These are phyloP conservation scores for Closterium sp. DNA, from an alignment of 139 green algal species.

Conservation along the genomic window DNA sequence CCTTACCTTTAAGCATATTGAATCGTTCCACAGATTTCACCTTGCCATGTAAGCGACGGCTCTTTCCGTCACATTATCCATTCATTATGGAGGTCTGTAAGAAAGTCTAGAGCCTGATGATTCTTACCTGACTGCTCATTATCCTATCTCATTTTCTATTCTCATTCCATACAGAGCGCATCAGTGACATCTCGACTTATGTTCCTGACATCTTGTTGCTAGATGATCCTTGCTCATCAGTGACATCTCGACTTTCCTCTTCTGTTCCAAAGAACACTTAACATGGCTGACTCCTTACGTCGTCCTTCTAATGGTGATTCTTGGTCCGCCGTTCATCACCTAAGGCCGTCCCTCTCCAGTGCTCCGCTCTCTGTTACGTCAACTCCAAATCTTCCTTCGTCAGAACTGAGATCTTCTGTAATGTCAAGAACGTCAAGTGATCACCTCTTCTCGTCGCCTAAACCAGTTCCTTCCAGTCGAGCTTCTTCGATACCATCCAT, in stretches of 20 bases:
- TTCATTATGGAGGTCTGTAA: no score
- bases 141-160: neutral
- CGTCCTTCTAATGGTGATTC: neutral
- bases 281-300: neutral
- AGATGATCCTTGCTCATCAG: neutral
- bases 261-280: neutral
- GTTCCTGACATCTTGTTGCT: neutral
- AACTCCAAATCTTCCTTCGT: neutral
- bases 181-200: no score
- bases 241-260: neutral
- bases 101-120: no score
- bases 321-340: neutral
- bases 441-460: neutral
- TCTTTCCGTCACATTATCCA: no score
- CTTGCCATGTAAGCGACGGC: no score
- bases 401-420: neutral
- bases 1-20: no score
- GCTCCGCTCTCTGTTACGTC: neutral
- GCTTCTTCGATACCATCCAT: neutral
- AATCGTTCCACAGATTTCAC: no score
- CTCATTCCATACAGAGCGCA: neutral
- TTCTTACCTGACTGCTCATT: neutral
- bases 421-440: neutral
- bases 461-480: neutral
- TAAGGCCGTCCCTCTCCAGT: neutral